Percentiles rank a stretch among this genome's conserved stretches.
These are phyloP conservation scores for Acanthamoeba triangularis DNA, from an alignment of 208 protist genomes.

Conservation along the genomic window DNA sequence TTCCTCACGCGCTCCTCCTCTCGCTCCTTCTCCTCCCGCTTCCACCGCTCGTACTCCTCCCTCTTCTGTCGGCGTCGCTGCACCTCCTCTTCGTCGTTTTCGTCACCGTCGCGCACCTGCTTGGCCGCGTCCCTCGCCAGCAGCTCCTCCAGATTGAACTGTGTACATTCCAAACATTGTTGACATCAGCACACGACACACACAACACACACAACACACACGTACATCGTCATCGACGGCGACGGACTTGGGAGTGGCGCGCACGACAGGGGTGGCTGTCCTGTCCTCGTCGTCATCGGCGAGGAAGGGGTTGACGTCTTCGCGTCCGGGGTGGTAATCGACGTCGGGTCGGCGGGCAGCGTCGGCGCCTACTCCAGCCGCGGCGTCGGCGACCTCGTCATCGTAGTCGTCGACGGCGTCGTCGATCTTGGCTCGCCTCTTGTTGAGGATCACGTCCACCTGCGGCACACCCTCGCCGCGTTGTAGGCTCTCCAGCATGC, in stretches of 20 bases:
- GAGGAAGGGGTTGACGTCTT: background rate
- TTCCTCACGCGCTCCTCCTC: background rate
- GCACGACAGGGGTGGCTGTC: background rate
- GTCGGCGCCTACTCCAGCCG: background rate
- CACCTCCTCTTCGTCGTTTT: background rate
- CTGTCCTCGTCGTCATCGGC: background rate
- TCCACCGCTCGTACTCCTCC: slow-evolving; percentile 12
- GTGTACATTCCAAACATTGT: background rate
- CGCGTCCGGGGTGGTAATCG: background rate
- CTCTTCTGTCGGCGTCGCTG: background rate
- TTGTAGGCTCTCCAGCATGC: slow-evolving; percentile 41
- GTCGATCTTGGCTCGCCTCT: slow-evolving; percentile 20
- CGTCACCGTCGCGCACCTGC: background rate
- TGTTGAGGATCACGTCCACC: background rate
- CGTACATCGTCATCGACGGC: slow-evolving; percentile 1
- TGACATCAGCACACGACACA: background rate
- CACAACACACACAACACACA: background rate
- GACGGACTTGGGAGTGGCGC: background rate
- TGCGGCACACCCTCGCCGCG: background rate
- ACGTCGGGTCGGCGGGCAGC: background rate
- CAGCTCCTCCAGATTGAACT: slow-evolving; percentile 62
- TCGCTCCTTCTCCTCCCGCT: background rate
- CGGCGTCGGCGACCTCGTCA: background rate
- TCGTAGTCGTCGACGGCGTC: slow-evolving; percentile 24
- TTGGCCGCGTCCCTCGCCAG: background rate